Percentiles rank a stretch among this genome's conserved stretches.
These are phyloP conservation scores for Cryptococcus amylolentus DNA, from an alignment of 1,284 basidiomycete genomes.

Conservation along the genomic window DNA sequence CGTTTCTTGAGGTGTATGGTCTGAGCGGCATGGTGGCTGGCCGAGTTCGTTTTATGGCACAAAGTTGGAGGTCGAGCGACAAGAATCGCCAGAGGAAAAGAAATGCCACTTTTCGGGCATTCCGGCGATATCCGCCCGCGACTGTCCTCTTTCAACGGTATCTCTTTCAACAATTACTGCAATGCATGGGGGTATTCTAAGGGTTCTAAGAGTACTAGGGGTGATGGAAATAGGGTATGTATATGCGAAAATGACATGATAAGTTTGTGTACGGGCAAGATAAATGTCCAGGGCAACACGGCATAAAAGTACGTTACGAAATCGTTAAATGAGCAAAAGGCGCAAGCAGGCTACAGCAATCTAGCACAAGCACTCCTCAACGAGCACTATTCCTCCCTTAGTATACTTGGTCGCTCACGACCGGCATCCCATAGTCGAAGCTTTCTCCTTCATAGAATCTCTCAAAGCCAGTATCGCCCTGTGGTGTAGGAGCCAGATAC, in stretches of 20 bases:
- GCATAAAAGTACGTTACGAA: neutral
- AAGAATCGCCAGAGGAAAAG: neutral
- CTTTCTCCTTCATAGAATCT: neutral
- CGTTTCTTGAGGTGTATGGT: constrained; percentile 18
- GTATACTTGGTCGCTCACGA: neutral
- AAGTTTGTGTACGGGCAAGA: no score
- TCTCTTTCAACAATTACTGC: no score
- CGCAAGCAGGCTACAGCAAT: neutral
- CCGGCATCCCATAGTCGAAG: constrained; percentile 2
- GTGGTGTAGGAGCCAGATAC: neutral
- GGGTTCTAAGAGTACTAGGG: neutral
- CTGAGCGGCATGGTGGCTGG: constrained; percentile 9
- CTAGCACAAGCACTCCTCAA: neutral
- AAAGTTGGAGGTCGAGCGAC: neutral
- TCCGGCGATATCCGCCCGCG: neutral
- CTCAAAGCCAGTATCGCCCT: neutral
- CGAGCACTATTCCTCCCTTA: neutral
- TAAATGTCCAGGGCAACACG: no score
- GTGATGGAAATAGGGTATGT: neutral
- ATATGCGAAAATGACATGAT: neutral
- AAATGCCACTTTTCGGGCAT: constrained; percentile 1
- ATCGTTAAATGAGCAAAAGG: neutral
- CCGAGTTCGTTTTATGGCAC: neutral
- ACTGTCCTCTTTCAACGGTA: no score
- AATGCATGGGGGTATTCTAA: neutral